These are phyloP conservation scores for Beauveria sp. DNA, from an alignment of 2,329 filamentous ascomycete genomes.

Conservation along the genomic window DNA sequence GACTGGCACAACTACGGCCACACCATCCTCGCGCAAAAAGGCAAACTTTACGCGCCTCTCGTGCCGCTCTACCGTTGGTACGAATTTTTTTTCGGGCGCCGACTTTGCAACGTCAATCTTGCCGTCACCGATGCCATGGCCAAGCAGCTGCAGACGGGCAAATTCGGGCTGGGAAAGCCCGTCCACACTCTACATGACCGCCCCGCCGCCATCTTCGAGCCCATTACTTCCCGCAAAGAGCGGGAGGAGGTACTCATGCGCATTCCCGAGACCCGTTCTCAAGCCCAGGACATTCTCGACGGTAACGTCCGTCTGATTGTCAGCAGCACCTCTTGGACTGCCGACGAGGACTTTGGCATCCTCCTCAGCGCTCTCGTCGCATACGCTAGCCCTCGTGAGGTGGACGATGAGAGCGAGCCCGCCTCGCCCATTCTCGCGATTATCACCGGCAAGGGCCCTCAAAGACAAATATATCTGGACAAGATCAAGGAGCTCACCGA, in stretches of 20 bases:
- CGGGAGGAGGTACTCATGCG: conserved; percentile 54
- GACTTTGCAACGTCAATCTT: conserved; percentile 65
- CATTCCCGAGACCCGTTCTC: conserved; percentile 55
- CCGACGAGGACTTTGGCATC: conserved; percentile 89
- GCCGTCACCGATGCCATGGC: conserved; percentile 89
- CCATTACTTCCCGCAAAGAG: conserved; percentile 42
- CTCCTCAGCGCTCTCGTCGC: conserved; percentile 72
- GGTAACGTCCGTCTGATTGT: conserved; percentile 64
- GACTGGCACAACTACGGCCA: conserved; percentile 99
- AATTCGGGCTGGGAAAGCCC: conserved; percentile 57
- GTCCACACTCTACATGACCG: conserved; percentile 77
- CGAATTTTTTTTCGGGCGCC: conserved; percentile 62
- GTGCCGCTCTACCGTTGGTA: conserved; percentile 71
- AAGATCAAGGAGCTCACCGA: conserved; percentile 55
- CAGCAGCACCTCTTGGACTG: conserved; percentile 94
- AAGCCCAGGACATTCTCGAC: conserved; percentile 51
- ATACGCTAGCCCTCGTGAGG: conserved; percentile 50
- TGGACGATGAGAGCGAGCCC: conserved; percentile 31
- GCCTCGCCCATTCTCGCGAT: conserved; percentile 70
- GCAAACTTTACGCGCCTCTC: conserved; percentile 59
- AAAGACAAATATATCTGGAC: conserved; percentile 66
- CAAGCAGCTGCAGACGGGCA: conserved; percentile 53
- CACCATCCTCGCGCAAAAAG: conserved; percentile 67
- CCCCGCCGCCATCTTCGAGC: conserved; percentile 74
- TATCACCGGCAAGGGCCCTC: conserved; percentile 90